These are phyloP conservation scores for Syzygium aqueum DNA, from an alignment of 345 rosid genomes.

Conservation along the genomic window DNA sequence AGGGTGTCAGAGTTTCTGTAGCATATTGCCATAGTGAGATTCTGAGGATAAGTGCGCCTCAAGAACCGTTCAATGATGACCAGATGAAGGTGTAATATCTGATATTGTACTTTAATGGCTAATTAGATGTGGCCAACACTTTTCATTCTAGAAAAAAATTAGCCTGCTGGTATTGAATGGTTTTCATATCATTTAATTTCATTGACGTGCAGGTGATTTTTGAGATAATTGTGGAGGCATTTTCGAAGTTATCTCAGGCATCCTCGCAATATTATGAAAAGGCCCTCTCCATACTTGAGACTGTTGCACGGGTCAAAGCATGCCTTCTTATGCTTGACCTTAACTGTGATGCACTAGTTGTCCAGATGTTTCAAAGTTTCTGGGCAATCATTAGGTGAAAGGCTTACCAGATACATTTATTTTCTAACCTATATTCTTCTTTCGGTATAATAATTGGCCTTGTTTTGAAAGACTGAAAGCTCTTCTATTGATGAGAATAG, in stretches of 20 bases:
- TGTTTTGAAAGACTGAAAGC: neutral
- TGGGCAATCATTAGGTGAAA: constrained; percentile 45
- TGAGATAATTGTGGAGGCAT: constrained; percentile 35
- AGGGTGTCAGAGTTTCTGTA: constrained; percentile 50
- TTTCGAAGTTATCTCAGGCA: constrained; percentile 42
- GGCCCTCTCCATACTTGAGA: constrained; percentile 56
- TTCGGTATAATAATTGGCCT: neutral
- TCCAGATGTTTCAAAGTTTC: constrained; percentile 60
- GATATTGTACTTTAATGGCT: neutral
- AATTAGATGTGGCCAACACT: neutral
- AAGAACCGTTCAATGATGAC: constrained; percentile 56
- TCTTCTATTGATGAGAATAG: neutral
- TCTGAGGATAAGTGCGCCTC: constrained; percentile 74
- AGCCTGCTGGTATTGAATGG: neutral
- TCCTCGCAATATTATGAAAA: constrained; percentile 44
- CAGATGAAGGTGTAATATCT: constrained; percentile 48
- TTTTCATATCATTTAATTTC: neutral
- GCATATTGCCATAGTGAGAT: constrained; percentile 61
- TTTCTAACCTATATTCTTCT: neutral
- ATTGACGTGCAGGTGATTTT: constrained; percentile 48
- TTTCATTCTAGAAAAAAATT: neutral
- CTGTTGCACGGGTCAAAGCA: constrained; percentile 53
- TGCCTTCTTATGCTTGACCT: constrained; percentile 81
- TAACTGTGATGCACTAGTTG: constrained; percentile 47
- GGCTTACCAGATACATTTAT: neutral